phyloP scores from a whole-genome alignment of 2,329 filamentous ascomycete species.

The Arachnopeziza araneosa region DNA sequence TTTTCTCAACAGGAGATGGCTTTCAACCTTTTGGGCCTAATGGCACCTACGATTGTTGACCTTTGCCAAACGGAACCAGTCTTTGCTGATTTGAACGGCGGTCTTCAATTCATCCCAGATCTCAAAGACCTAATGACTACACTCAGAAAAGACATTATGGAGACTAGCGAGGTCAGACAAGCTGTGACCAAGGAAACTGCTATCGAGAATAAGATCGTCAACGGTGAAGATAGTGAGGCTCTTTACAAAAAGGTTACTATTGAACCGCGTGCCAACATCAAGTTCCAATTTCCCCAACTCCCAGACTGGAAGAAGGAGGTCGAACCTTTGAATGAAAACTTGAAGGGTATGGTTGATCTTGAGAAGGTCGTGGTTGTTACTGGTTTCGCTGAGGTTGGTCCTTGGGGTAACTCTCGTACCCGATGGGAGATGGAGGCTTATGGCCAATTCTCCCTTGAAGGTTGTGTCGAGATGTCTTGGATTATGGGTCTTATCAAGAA shows the following conservation, averaged over 20 bases:
- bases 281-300: conserved; percentile 87
- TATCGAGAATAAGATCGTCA: conserved; percentile 95
- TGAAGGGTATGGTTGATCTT: conserved; percentile 97
- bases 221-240: conserved; percentile 85
- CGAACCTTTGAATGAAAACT: conserved; percentile 76
- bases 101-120: conserved; percentile 94
- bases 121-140: conserved; percentile 91
- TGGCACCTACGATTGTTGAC: conserved; percentile 91
- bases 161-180: conserved; percentile 87
- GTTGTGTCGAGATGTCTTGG: conserved; percentile 99
- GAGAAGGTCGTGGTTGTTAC: conserved; percentile 98
- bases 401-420: conserved; percentile 97
- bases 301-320: conserved; percentile 91
- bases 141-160: conserved; percentile 89
- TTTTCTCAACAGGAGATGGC: conserved; percentile 99
- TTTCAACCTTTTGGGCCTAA: conserved; percentile 93
- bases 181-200: conserved; percentile 94
- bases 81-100: conserved; percentile 95
- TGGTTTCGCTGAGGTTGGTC: conserved; percentile 91
- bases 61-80: conserved; percentile 94
- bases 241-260: conserved; percentile 93
- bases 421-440: conserved; percentile 99
- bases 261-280: conserved; percentile 93
- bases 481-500: conserved; percentile 99
- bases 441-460: conserved; percentile 94